Evolutionary conservation across 352 stramenopile genomes (phyloP).

Genomic region (Phytophthora podocarpi): DNA sequence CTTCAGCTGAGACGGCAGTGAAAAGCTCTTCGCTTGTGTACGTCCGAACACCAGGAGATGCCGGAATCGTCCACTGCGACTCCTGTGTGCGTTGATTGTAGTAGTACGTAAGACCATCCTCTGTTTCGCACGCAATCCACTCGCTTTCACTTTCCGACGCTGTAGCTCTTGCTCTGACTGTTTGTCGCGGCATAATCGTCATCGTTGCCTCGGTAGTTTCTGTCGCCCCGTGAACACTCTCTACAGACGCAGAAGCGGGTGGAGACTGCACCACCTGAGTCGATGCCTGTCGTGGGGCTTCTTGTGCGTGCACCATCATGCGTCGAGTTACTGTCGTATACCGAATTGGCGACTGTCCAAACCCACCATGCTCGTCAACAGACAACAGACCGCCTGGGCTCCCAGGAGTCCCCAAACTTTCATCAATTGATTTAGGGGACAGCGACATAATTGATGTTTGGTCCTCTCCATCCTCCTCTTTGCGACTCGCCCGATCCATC

Average conservation of each 20-base stretch:
- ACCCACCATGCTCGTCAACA: conserved; percentile 24
- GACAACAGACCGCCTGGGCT: conserved; percentile 25
- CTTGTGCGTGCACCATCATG: conserved; percentile 29
- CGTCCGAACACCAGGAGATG: background rate
- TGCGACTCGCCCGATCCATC: conserved; percentile 33
- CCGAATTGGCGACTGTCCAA: conserved; percentile 10
- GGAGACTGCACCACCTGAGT: conserved; percentile 15
- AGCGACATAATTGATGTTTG: conserved; percentile 22
- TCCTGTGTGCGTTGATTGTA: conserved; percentile 65
- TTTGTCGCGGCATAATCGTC: conserved; percentile 1
- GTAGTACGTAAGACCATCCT: conserved; percentile 69
- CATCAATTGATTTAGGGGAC: conserved; percentile 31
- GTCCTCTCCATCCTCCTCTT: conserved; percentile 28
- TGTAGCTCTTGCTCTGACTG: background rate
- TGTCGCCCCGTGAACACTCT: background rate
- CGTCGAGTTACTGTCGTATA: conserved; percentile 25
- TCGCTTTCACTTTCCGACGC: conserved; percentile 22
- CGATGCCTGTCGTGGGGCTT: conserved; percentile 23
- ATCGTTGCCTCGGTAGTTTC: conserved; percentile 17
- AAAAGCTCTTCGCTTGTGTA: conserved; percentile 29
- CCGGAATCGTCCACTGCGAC: conserved; percentile 65
- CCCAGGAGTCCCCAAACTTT: conserved; percentile 22
- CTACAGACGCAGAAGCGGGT: conserved; percentile 4
- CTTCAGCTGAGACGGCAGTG: conserved; percentile 29
- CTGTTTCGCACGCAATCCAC: conserved; percentile 51